phyloP scores from a whole-genome alignment of 164 flowering plant genomes.

The Dillenia turbinata region DNA sequence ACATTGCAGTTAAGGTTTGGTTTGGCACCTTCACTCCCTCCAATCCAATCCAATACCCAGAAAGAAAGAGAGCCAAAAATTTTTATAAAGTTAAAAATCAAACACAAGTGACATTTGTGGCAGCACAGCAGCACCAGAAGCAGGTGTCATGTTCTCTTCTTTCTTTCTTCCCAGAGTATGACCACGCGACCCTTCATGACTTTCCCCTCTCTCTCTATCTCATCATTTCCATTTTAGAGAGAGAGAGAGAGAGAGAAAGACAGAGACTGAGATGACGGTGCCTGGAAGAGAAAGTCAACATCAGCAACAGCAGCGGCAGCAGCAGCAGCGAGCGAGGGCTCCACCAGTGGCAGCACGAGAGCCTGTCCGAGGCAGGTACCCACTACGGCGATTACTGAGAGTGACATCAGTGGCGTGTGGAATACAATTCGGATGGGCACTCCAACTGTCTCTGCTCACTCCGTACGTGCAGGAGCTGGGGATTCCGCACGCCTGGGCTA shows the following conservation, averaged over 20 bases:
- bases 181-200: no score
- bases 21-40: no score
- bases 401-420: slow-evolving; percentile 88
- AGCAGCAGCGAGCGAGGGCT: slow-evolving; percentile 9
- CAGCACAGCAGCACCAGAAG: no score
- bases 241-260: not conserved
- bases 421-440: slow-evolving; percentile 97
- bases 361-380: slow-evolving; percentile 26
- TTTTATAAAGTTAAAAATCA: no score
- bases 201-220: no score
- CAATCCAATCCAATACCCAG: no score
- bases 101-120: no score
- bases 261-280: slow-evolving; percentile 18
- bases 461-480: slow-evolving; percentile 98
- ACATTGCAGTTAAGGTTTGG: no score
- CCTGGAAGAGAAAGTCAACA: slow-evolving; percentile 7
- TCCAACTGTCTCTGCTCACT: slow-evolving; percentile 86
- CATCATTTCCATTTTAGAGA: no score
- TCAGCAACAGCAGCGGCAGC: slow-evolving; percentile 13
- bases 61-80: no score
- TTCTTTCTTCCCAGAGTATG: no score
- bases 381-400: slow-evolving; percentile 44
- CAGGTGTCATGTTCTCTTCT: no score
- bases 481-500: slow-evolving; percentile 86
- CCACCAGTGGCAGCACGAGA: slow-evolving; percentile 2